Evolutionary conservation across 78 protist genomes (phyloP).

Genomic region (Pigoraptor vietnamica): DNA sequence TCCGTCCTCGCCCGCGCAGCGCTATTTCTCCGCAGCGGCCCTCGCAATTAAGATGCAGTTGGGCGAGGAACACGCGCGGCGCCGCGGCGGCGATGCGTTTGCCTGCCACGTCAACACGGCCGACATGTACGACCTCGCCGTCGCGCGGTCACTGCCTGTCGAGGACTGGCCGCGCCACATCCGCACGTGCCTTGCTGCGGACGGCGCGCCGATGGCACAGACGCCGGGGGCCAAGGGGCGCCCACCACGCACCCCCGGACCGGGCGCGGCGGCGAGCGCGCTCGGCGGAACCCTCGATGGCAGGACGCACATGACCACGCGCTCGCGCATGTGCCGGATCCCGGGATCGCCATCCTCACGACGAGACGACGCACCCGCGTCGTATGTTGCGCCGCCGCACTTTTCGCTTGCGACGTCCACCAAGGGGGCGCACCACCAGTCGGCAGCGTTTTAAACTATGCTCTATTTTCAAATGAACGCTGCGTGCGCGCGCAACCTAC

Average conservation of each 20-base stretch:
- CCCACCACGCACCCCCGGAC: not conserved
- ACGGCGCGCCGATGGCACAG: not conserved
- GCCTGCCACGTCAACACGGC: not conserved
- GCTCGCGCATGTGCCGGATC: not conserved
- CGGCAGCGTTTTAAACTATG: not conserved
- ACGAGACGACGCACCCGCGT: too few relatives aligned
- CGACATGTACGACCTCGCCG: not conserved
- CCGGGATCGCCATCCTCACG: not conserved
- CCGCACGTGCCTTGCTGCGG: not conserved
- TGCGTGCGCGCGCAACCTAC: too few relatives aligned
- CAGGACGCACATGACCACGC: not conserved
- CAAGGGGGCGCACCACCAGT: not conserved
- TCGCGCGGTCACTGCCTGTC: not conserved
- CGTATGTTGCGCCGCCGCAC: not conserved
- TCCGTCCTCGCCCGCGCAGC: not conserved
- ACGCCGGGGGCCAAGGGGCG: not conserved
- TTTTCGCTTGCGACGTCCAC: not conserved
- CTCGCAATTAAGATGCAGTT: not conserved
- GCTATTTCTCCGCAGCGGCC: not conserved
- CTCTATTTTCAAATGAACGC: too few relatives aligned
- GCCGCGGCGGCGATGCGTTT: not conserved
- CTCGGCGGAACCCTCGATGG: too few relatives aligned
- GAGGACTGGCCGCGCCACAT: not conserved
- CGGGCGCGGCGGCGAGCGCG: not conserved
- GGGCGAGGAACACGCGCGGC: not conserved